phyloP scores from a whole-genome alignment of 1,139 yeast genomes.

The Saccharomyces uvarum region DNA sequence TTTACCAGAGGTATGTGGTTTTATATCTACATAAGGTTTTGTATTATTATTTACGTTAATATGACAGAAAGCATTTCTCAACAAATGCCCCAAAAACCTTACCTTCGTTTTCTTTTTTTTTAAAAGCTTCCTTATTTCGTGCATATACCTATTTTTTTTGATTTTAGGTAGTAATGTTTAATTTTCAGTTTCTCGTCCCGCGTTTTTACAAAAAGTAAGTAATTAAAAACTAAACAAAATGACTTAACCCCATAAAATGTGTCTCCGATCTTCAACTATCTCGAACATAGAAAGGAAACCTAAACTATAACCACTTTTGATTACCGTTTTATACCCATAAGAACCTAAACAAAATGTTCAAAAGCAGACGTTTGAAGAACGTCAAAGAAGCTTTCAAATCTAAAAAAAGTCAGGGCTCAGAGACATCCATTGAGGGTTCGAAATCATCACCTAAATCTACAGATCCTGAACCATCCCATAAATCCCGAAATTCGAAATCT shows the following conservation, averaged over 20 bases:
- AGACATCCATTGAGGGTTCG: background rate
- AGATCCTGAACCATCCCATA: background rate
- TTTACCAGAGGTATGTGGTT: background rate
- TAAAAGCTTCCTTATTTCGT: too few species aligned
- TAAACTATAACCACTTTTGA: background rate
- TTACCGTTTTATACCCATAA: background rate
- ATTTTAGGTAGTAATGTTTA: background rate
- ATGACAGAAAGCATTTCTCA: background rate
- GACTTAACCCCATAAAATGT: background rate
- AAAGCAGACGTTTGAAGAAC: conserved; percentile 42
- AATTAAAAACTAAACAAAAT: background rate
- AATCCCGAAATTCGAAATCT: background rate
- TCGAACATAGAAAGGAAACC: background rate
- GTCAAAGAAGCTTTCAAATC: conserved; percentile 49
- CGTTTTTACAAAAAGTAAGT: background rate
- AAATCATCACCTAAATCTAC: background rate
- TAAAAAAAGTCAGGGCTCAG: conserved; percentile 6
- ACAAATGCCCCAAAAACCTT: background rate
- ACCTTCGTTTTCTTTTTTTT: background rate
- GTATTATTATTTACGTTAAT: background rate
- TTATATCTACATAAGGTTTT: background rate
- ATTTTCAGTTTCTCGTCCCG: background rate
- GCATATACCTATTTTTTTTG: too few species aligned
- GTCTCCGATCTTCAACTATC: background rate
- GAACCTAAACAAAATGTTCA: conserved; percentile 36